These are phyloP conservation scores for Hypoxylon rickii DNA, from an alignment of 495 filamentous ascomycete genomes.

Conservation along the genomic window DNA sequence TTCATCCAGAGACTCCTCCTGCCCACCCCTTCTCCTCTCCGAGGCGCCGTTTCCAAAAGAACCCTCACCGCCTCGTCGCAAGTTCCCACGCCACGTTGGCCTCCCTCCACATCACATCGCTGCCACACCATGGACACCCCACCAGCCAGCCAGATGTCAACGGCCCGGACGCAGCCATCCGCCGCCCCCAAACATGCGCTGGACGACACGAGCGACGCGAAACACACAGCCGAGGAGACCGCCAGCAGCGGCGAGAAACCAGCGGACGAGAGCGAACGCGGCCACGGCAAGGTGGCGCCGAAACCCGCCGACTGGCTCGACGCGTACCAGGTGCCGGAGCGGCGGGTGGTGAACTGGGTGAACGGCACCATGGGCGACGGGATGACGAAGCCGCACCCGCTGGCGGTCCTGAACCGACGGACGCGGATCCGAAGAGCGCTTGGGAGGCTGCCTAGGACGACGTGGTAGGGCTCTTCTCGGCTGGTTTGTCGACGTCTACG, in stretches of 20 bases:
- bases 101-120: too few relatives aligned
- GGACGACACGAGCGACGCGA: neutral
- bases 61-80: too few relatives aligned
- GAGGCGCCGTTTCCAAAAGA: too few relatives aligned
- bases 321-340: too few relatives aligned
- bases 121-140: neutral
- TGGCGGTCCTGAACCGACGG: neutral
- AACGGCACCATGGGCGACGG: constrained; percentile 23
- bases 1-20: too few relatives aligned
- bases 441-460: too few relatives aligned
- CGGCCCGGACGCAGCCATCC: neutral
- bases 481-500: too few relatives aligned
- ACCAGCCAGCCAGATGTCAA: neutral
- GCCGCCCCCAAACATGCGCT: neutral
- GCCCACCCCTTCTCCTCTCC: too few relatives aligned
- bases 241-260: neutral
- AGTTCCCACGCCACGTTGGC: too few relatives aligned
- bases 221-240: neutral
- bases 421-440: neutral
- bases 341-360: neutral
- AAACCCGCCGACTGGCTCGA: too few relatives aligned
- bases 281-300: neutral
- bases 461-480: too few relatives aligned
- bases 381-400: neutral
- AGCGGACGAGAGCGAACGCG: neutral